phyloP scores from a whole-genome alignment of 2,329 filamentous ascomycete genomes.

The Fusarium albidum region DNA sequence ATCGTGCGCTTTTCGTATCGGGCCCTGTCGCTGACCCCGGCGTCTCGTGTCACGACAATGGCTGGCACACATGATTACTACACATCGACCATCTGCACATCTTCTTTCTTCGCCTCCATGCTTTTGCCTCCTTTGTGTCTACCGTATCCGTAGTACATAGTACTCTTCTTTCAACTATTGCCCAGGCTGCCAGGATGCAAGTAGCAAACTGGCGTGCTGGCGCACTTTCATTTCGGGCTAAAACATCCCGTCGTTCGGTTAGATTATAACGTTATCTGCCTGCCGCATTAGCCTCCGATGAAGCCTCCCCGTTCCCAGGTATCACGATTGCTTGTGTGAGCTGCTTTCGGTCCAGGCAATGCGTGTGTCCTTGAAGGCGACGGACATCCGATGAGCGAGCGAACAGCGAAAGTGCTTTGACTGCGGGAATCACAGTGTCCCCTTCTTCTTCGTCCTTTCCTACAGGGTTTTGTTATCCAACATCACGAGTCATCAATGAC shows the following conservation, averaged over 20 bases:
- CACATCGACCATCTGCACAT: background rate
- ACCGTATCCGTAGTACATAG: too few relatives aligned
- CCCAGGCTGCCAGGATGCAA: constrained; percentile 3
- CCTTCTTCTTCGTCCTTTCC: background rate
- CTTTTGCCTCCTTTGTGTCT: background rate
- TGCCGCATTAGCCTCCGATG: constrained; percentile 11
- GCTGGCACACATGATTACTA: background rate
- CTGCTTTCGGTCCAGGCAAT: background rate
- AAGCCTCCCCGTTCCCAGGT: constrained; percentile 17
- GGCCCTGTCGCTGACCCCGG: background rate
- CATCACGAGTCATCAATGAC: background rate
- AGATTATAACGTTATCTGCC: constrained; percentile 1
- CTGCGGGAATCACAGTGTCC: background rate
- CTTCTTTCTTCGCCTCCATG: background rate
- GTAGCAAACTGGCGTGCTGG: background rate
- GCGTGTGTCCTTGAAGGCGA: background rate
- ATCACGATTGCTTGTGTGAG: background rate
- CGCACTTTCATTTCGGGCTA: constrained; percentile 18
- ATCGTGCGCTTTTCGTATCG: constrained; percentile 6
- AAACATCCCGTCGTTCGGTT: constrained; percentile 4
- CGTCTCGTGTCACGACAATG: background rate
- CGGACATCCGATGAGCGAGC: background rate
- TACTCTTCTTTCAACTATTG: background rate
- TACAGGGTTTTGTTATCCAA: background rate
- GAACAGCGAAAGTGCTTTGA: too few relatives aligned